Evolutionary conservation across 352 stramenopile species (phyloP).

Genomic region (Phytophthora sansomeana): DNA sequence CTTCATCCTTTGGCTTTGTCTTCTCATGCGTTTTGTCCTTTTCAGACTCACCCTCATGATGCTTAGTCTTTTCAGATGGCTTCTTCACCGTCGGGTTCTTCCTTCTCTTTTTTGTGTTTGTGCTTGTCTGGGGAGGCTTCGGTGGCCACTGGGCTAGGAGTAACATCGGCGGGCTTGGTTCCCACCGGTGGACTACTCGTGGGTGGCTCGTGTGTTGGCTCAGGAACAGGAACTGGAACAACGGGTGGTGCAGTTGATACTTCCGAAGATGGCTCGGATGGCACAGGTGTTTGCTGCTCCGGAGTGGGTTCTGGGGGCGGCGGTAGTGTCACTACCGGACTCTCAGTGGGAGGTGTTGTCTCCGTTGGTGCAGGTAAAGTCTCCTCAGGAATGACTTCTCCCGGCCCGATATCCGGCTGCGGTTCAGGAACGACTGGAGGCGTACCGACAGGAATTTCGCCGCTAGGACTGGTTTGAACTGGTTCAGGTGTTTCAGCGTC

Average conservation of each 20-base stretch:
- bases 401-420: constrained; percentile 15
- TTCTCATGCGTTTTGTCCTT: constrained; percentile 25
- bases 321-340: constrained; percentile 6
- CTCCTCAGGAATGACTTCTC: constrained; percentile 18
- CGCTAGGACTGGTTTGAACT: constrained; percentile 10
- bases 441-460: constrained; percentile 16
- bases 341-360: constrained; percentile 7
- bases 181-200: background rate
- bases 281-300: background rate
- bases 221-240: background rate
- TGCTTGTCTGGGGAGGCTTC: constrained; percentile 15
- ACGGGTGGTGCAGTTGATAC: constrained; percentile 5
- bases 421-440: constrained; percentile 16
- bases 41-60: constrained; percentile 6
- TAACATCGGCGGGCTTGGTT: background rate
- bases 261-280: background rate
- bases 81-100: constrained; percentile 27
- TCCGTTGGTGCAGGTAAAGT: constrained; percentile 9
- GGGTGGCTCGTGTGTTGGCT: background rate
- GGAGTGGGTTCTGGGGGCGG: background rate
- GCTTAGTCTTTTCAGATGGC: constrained; percentile 9
- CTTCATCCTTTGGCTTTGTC: constrained; percentile 8
- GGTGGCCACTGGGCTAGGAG: constrained; percentile 2
- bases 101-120: constrained; percentile 29
- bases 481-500: constrained; percentile 14